phyloP scores from a whole-genome alignment of 768 basidiomycete species.

The Mycena metata region DNA sequence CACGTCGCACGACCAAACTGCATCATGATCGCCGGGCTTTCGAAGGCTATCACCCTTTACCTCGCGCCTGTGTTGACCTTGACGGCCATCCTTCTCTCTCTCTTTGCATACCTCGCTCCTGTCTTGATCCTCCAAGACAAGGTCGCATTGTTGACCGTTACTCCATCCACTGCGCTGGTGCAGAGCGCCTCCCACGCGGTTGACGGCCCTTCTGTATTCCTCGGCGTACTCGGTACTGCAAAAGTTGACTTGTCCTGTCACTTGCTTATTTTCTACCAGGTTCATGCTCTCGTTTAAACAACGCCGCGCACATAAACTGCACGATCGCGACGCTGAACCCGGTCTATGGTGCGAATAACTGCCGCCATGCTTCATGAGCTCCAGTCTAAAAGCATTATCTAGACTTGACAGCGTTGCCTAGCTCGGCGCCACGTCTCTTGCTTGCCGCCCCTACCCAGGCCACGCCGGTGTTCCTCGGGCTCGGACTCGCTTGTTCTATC shows the following conservation, averaged over 20 bases:
- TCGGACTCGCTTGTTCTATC: conserved; percentile 68
- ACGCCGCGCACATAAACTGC: conserved; percentile 67
- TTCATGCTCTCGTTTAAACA: conserved; percentile 71
- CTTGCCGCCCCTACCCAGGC: conserved; percentile 72
- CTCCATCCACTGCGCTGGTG: conserved; percentile 61
- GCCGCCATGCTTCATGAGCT: conserved; percentile 3
- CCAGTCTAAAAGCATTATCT: conserved; percentile 1
- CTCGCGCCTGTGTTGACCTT: conserved; percentile 76
- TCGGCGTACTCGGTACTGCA: conserved; percentile 76
- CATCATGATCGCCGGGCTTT: conserved; percentile 77
- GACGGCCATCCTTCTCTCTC: conserved; percentile 72
- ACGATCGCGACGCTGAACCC: conserved; percentile 68
- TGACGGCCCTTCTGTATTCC: conserved; percentile 78
- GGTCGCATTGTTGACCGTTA: conserved; percentile 76
- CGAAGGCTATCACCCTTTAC: conserved; percentile 77
- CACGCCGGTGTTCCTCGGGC: conserved; percentile 74
- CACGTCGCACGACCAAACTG: too few relatives aligned
- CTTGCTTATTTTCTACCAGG: conserved; percentile 57
- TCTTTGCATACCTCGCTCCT: conserved; percentile 81
- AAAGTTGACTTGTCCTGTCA: too few relatives aligned
- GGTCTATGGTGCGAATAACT: conserved; percentile 64
- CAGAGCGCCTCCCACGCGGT: conserved; percentile 51
- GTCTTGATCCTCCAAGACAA: conserved; percentile 67
- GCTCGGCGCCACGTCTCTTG: conserved; percentile 65
- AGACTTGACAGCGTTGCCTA: conserved; percentile 78